phyloP scores from a whole-genome alignment of 2,329 filamentous ascomycete genomes.

The Claviceps pusilla region DNA sequence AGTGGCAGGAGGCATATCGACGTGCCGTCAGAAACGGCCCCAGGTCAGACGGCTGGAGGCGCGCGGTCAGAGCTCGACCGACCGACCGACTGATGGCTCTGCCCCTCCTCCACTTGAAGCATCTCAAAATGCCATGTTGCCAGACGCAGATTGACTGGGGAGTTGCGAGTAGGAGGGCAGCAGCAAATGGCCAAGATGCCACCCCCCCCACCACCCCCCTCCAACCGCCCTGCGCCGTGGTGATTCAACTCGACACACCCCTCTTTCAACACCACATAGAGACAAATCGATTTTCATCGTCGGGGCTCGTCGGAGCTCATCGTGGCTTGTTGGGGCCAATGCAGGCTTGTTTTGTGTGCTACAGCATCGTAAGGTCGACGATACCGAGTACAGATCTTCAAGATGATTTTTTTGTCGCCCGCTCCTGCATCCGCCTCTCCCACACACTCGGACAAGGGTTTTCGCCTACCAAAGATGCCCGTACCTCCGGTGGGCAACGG shows the following conservation, averaged over 20 bases:
- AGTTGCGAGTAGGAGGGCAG: not conserved
- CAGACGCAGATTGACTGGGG: not conserved
- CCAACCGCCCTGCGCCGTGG: too few relatives aligned
- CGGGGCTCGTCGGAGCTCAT: not conserved
- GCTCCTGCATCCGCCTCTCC: not conserved
- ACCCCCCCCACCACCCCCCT: not conserved
- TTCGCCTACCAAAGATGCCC: not conserved
- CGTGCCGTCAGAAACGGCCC: not conserved
- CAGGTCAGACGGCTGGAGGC: not conserved
- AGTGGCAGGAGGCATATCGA: not conserved
- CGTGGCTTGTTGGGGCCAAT: not conserved
- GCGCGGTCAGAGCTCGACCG: not conserved
- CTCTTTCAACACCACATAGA: not conserved
- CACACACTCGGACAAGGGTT: not conserved
- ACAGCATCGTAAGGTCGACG: not conserved
- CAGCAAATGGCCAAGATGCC: not conserved
- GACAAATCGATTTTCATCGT: not conserved
- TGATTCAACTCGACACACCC: not conserved
- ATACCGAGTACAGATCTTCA: not conserved
- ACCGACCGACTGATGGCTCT: not conserved
- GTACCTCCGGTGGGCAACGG: not conserved
- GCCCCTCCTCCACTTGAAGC: not conserved
- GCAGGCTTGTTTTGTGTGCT: not conserved
- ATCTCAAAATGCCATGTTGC: not conserved
- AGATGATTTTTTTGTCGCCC: not conserved